Evolutionary conservation across 805 yeast genomes (phyloP), one percentile per base, ranked within the genome.

Genomic region (Candida palmyrensis): DNA sequence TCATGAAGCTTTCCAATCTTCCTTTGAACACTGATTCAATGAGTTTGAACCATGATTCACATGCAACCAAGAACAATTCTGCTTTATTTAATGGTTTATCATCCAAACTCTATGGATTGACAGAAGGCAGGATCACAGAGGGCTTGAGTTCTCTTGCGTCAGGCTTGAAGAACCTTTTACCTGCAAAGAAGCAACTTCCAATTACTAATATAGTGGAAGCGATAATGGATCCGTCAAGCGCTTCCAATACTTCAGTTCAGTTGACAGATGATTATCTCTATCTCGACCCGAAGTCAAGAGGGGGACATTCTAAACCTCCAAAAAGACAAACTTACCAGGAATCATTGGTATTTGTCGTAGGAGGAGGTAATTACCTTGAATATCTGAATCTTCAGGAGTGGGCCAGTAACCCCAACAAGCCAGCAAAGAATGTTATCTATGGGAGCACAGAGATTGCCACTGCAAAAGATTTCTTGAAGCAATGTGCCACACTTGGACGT

Each of bases 291-390:
- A 79, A 77, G 46, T 79, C 86, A 2, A 74, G 97, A 43, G 97
- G 97, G 3, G 82, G 94, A 5, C 89, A 82, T 47, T 79, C 95
- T 3, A 79, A 82, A 47, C 90, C 89, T 23, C 97, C 97, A 24
- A 82, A 78, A 55, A 77, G 95, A 51, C 84, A 81, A 44, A 66
- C 80, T 8, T 87, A 85, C 55, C 78, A 77, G 38, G 92, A 87
- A 44, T 77, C 94, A 2, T 64, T 86, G 31, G 95, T 92, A 14
- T 92, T 92, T 56, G 86, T 89, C 33, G 89, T 92, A 36, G 99
- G 98, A 17, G 98, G 98, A 22, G 97, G 97, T 30, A 89, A 86
- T 57, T 92, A 88, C 54, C 63, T 85, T 41, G 99, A 92, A 62
- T 92, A 90, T 54, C 94, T 89, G 39, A 90, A 90, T 51, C 71